Conservation (phyloP, 75 land plant species). For the Pinus taeda region DNA sequence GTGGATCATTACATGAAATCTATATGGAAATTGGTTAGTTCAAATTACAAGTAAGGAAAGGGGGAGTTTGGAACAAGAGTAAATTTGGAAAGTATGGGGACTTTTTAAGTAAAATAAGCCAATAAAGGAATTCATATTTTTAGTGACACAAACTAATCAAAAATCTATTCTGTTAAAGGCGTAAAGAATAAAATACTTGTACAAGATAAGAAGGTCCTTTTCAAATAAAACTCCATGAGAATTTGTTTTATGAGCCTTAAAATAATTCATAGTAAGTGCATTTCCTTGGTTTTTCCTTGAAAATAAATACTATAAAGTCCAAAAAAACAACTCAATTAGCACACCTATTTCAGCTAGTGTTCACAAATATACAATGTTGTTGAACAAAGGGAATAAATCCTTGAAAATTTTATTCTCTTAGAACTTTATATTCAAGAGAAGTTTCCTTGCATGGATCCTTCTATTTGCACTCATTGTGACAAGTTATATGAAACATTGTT, state of each 20-base stretch:
- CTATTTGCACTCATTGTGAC: no score
- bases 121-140: background rate
- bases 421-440: no score
- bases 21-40: background rate
- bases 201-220: background rate
- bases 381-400: no score
- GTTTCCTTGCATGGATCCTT: no score
- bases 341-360: no score
- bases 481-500: no score
- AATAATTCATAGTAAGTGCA: background rate
- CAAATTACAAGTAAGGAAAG: no score
- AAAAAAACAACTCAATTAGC: no score
- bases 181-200: background rate
- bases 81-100: background rate
- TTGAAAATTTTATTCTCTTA: no score
- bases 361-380: no score
- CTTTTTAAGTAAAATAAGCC: background rate
- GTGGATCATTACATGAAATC: background rate
- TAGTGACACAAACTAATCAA: background rate
- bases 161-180: background rate
- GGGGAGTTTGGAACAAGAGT: background rate
- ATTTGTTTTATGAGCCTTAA: background rate
- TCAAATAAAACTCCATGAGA: background rate
- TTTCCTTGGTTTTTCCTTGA: no score
- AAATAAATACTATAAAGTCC: no score